Conservation (phyloP, 2,329 filamentous ascomycete genomes). For the Alternaria arbusti region DNA sequence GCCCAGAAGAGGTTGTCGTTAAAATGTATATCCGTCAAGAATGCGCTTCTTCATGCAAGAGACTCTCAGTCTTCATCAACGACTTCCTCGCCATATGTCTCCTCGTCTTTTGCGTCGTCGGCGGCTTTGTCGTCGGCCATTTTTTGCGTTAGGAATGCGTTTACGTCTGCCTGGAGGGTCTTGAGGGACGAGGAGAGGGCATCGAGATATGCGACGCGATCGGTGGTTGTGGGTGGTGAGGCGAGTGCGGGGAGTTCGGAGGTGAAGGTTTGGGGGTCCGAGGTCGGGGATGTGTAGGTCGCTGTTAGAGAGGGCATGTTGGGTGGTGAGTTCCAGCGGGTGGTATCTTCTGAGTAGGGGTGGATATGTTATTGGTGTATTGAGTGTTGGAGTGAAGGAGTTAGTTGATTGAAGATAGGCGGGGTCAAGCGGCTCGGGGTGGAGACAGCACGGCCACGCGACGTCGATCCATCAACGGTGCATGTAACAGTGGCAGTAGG, state of each 20-base stretch:
- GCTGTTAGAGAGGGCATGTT: constrained; percentile 53
- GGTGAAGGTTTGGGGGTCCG: constrained; percentile 36
- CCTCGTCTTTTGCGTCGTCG: constrained; percentile 59
- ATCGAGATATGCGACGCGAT: constrained; percentile 66
- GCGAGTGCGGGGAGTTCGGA: constrained; percentile 29
- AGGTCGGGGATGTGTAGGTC: constrained; percentile 60
- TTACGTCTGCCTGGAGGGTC: constrained; percentile 70
- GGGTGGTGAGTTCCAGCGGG: background rate
- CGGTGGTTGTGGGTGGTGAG: constrained; percentile 43
- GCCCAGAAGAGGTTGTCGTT: background rate
- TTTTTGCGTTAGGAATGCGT: constrained; percentile 71
- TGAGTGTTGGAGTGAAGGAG: background rate
- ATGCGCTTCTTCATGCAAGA: background rate
- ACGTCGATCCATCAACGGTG: constrained; percentile 4
- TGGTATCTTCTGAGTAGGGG: background rate
- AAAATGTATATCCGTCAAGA: background rate
- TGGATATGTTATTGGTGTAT: background rate
- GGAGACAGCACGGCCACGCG: constrained; percentile 7
- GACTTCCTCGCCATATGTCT: constrained; percentile 86
- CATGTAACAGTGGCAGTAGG: background rate
- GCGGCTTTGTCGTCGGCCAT: constrained; percentile 74
- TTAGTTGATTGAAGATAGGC: background rate
- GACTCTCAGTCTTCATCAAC: constrained; percentile 63
- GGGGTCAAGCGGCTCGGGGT: constrained; percentile 10
- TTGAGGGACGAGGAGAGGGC: constrained; percentile 64